Conservation (phyloP, 345 rosid species). For the Rubroshorea leprosula region DNA sequence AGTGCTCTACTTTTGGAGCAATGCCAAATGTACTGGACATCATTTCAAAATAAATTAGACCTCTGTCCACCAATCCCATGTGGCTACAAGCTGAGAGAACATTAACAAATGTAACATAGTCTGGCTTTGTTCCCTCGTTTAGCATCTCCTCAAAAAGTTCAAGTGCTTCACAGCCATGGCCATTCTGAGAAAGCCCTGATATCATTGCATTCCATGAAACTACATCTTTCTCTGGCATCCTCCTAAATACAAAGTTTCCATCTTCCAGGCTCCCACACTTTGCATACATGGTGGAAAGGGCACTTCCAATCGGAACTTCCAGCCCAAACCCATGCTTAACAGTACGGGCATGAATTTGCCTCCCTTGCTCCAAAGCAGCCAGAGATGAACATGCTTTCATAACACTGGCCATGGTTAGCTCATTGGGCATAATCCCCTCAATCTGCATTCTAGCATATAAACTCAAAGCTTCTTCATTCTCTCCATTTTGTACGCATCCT, state of each 20-base stretch:
- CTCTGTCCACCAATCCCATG: conserved; percentile 62
- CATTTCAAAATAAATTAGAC: conserved; percentile 45
- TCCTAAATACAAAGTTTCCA: conserved; percentile 43
- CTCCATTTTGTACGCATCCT: conserved; percentile 50
- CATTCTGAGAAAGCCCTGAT: conserved; percentile 47
- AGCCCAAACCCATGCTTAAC: conserved; percentile 45
- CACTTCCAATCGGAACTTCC: conserved; percentile 43
- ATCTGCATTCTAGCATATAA: conserved; percentile 49
- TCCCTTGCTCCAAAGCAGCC: conserved; percentile 51
- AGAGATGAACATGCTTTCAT: conserved; percentile 56
- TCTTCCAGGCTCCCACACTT: conserved; percentile 43
- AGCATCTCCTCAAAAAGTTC: conserved; percentile 54
- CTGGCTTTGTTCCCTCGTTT: conserved; percentile 47
- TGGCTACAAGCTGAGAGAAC: conserved; percentile 73
- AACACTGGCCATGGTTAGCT: conserved; percentile 61
- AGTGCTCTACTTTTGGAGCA: conserved; percentile 59
- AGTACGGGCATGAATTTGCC: conserved; percentile 61
- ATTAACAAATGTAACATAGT: conserved; percentile 55
- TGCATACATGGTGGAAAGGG: conserved; percentile 52
- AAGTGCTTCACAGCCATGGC: conserved; percentile 42
- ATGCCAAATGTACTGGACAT: conserved; percentile 46
- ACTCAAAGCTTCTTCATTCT: conserved; percentile 47
- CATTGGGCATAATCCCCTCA: conserved; percentile 55
- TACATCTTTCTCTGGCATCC: conserved; percentile 46
- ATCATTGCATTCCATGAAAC: conserved; percentile 59